Evolutionary conservation across 805 yeast genomes (phyloP), one percentile per base, ranked within the genome.

Genomic region (Yamadazyma takamatsuzukensis): DNA sequence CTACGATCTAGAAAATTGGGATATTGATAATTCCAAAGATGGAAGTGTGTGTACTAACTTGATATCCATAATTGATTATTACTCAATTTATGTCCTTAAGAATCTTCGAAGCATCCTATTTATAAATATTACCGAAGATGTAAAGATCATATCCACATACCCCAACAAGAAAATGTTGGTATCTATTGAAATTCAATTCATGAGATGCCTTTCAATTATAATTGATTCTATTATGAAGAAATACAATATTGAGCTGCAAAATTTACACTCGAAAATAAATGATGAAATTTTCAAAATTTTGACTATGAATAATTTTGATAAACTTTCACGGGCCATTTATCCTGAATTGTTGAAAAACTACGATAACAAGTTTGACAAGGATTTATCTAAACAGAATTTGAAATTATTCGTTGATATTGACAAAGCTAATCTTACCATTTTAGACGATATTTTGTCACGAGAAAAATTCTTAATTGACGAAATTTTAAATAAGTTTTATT

Each of bases 1-100:
- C 24, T 63, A 60, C 40, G 70, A 64, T 30, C 45, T 66, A n/a
- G 71, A 66, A 34, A 54, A 51, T 25, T 66, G 70, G 71, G 66
- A 56, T 24, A 51, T 52, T 18, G 54, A 51, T 25, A 36, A 36
- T 13, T 30, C 25, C 10, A 33, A 44, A 26, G 47, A 40, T 13
- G 50, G 43, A 17, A 48, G 59, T 2, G 47, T 53, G 1, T 51
- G 45, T 39, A 66, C 72, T 10, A 62, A 60, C 29, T 41, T 54
- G 33, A 52, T 66, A 42, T 54, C 53, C 27, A 50, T 63, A 3
- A 47, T 64, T 23, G 64, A 64, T 36, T 54, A 48, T 41, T 66
- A 62, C 37, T 61, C 62, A 41, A 44, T 49, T 4, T 66, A 52
- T 31, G 49, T 66, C 19, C 45, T 66, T 32, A 47, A 44, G 19